phyloP scores from a whole-genome alignment of 306 rosid genomes.

The Phaseolus lunatus region DNA sequence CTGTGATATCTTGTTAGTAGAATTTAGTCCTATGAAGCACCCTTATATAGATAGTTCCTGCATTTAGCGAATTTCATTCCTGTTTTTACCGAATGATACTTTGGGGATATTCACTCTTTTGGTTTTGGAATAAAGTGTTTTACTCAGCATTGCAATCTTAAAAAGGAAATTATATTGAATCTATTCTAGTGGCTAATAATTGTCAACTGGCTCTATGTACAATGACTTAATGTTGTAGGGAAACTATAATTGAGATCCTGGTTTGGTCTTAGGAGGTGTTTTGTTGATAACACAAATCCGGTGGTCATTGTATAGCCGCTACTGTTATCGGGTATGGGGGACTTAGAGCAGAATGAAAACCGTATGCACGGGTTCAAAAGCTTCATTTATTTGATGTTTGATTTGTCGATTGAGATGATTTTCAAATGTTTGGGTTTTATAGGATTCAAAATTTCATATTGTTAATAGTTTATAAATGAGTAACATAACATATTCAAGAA shows the following conservation, averaged over 20 bases:
- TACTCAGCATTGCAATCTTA: conserved; percentile 13
- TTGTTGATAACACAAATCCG: neutral
- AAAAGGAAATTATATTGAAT: conserved; percentile 18
- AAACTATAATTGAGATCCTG: conserved; percentile 2
- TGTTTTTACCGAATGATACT: neutral
- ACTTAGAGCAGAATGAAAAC: neutral
- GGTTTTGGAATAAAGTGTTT: conserved; percentile 14
- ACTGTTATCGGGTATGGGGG: neutral
- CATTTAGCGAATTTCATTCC: conserved; percentile 19
- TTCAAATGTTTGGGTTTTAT: neutral
- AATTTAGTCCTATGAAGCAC: conserved; percentile 31
- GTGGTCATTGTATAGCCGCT: neutral
- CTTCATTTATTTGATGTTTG: no score
- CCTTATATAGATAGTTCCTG: conserved; percentile 24
- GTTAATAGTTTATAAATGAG: no score
- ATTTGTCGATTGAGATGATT: neutral
- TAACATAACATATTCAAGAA: no score
- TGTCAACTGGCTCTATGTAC: conserved; percentile 28
- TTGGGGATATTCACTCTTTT: conserved; percentile 21
- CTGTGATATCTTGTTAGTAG: conserved; percentile 13
- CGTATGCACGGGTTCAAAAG: neutral
- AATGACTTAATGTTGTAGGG: conserved; percentile 11
- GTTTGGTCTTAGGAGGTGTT: neutral
- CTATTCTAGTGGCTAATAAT: conserved; percentile 14
- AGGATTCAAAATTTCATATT: no score